Evolutionary conservation across 176 grass and related monocot genomes (phyloP), one percentile per base, ranked within the genome.

Genomic region (Chrysopogon serrulatus): DNA sequence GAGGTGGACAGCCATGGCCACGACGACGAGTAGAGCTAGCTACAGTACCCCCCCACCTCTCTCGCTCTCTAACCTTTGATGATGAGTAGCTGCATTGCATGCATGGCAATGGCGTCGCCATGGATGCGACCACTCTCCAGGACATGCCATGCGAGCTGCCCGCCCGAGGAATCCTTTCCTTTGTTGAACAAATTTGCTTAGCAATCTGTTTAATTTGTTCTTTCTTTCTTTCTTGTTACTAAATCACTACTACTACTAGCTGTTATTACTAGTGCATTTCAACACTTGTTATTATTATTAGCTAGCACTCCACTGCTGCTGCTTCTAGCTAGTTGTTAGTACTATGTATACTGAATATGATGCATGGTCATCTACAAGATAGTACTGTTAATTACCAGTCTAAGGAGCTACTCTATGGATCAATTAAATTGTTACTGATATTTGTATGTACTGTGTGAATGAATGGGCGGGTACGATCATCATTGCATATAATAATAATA

Each of bases 1-100:
- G 83, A 91, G 67, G 91, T 49, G 51, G 80, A 89, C 39, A 93
- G 80, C 80, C 88, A 88, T n/a, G 88, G 75, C 1, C 89, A 86
- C 14, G 80, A 87, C 15, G 80, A 89, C 2, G 39, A 71, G 67
- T 41, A 8, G n/a, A n/a, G 61, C 47, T 79, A 86, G 66, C 85
- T 81, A 26, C 54, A 26, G 53, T 56, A 0, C 18, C 19, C 0
- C 34, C 3, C 2, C 19, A 8, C 2, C 49, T 3, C 19, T 10
- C n/a, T n/a, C 37, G 2, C 31, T 37, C 31, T 69, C 79, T 41
- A 18, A 68, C 63, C 49, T 8, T 11, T 73, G 27, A 56, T 56
- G 53, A 40, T 40, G 27, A 19, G 37, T 59, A 10, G 80, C 37
- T 61, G 53, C 51, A 54, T n/a, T 57, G 80, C 49, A 60, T 71